Conservation (phyloP, 495 filamentous ascomycete genomes). For the Clavariopsis aquatica region DNA sequence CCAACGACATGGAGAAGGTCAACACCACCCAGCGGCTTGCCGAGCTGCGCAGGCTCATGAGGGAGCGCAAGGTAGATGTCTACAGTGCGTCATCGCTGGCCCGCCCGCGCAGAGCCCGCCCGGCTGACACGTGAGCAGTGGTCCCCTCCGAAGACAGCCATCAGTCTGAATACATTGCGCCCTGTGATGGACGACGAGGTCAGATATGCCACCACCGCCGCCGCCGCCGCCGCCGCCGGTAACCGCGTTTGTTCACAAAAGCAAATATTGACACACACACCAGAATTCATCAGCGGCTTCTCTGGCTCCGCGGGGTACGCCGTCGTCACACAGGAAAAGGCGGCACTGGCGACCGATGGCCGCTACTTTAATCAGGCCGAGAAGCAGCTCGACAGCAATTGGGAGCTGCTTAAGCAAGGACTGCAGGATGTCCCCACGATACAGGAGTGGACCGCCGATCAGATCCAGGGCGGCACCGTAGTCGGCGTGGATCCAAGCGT, state of each 20-base stretch:
- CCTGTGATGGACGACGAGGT: conserved; percentile 88
- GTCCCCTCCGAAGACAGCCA: conserved; percentile 97
- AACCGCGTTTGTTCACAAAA: neutral
- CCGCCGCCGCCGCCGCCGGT: neutral
- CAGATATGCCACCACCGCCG: conserved; percentile 34
- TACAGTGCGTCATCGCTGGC: conserved; percentile 68
- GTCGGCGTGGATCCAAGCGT: conserved; percentile 92
- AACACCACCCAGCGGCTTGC: conserved; percentile 77
- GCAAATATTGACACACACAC: conserved; percentile 30
- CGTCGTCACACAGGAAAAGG: conserved; percentile 81
- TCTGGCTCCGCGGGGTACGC: conserved; percentile 94
- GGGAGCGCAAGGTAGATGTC: conserved; percentile 79
- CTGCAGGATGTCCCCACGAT: conserved; percentile 92
- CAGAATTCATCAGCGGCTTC: conserved; percentile 89
- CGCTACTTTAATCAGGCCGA: conserved; percentile 98
- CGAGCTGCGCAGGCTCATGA: conserved; percentile 83
- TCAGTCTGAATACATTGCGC: conserved; percentile 95
- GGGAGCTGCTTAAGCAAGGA: conserved; percentile 89
- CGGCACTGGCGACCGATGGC: conserved; percentile 90
- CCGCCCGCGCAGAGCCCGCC: neutral
- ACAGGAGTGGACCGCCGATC: conserved; percentile 93
- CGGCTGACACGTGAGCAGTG: conserved; percentile 56
- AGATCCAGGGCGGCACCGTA: conserved; percentile 78
- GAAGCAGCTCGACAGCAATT: conserved; percentile 90
- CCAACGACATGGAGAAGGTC: conserved; percentile 73